Base-by-base conservation (phyloP, 2,329 filamentous ascomycete species). In the Bipolaris zeicola region DNA sequence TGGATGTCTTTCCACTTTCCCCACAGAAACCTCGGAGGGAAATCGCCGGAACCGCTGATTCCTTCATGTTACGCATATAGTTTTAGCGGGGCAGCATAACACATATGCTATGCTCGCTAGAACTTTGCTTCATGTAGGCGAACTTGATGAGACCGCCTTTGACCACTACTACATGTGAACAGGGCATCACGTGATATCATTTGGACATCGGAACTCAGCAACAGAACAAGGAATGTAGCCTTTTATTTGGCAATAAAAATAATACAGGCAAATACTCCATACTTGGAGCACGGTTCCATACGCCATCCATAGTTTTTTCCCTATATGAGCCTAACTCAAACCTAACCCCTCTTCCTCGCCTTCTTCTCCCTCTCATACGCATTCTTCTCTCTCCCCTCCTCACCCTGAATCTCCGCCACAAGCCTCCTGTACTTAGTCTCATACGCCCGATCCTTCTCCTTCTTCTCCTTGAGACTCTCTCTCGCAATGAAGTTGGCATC, bases 351-450 rank as follows among this genome's bases (percentile, higher is more conserved):
- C 66, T 91, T 92, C 76, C 92, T 85, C 74, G 83, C 82, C 74
- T 85, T 83, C 83, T 88, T 95, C 82, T 96, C 92, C 69, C 89
- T 84, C 79, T 96, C 93, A 83, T 98, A 98, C 46, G 84, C 85
- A 78, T 98, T 98, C 41, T 87, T 84, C 77, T 95, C 93, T 56
- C 84, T 82, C 1, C 94, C 94, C 77, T 97, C 95, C 79, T 96
- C 90, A 65, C 89, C 91, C 80, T 99, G 94, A 69, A 99, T 97
- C 83, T 97, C 93, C 8, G 93, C 91, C 66, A 98, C 87, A 58
- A 99, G 82, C 64, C 89, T 86, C 83, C 89, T 91, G 82, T 94
- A 96, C 84, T 98, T 98, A 83, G 90, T 91, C 82, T 98, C 94
- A 82, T 99, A 98, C 64, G 91, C 92, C 55, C 86, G 87, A 81